Conservation (phyloP, 345 rosid species). For the Syzygium oleosum region DNA sequence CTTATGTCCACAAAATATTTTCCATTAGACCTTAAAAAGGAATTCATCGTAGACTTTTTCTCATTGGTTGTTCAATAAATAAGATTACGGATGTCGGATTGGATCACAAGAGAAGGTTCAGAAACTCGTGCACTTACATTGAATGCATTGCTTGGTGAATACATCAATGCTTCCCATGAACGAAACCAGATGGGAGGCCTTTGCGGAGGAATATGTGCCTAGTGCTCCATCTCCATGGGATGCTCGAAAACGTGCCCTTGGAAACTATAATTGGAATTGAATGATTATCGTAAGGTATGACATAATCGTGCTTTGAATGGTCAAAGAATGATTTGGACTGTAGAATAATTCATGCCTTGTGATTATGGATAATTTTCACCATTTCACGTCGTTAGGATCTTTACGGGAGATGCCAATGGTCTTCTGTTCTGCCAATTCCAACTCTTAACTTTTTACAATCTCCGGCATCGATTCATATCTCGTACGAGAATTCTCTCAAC, state of each 20-base stretch:
- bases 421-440: not conserved
- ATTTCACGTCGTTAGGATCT: accelerated
- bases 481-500: not conserved
- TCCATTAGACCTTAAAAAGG: not conserved
- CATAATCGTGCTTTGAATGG: not conserved
- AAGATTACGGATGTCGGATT: not conserved
- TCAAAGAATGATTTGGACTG: not conserved
- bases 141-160: not conserved
- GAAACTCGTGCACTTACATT: not conserved
- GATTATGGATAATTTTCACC: not conserved
- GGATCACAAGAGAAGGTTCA: not conserved
- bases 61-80: not conserved
- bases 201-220: not conserved
- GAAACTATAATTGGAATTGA: not conserved
- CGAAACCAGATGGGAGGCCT: not conserved
- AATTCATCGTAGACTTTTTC: not conserved
- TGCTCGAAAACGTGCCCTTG: not conserved
- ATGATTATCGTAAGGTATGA: not conserved
- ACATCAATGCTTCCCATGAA: not conserved
- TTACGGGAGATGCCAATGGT: not conserved
- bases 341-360: not conserved
- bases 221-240: not conserved
- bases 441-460: not conserved
- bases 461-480: not conserved
- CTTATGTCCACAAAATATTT: not conserved